Base-by-base conservation (phyloP, 768 basidiomycete genomes). In the Amanita molliuscula region DNA sequence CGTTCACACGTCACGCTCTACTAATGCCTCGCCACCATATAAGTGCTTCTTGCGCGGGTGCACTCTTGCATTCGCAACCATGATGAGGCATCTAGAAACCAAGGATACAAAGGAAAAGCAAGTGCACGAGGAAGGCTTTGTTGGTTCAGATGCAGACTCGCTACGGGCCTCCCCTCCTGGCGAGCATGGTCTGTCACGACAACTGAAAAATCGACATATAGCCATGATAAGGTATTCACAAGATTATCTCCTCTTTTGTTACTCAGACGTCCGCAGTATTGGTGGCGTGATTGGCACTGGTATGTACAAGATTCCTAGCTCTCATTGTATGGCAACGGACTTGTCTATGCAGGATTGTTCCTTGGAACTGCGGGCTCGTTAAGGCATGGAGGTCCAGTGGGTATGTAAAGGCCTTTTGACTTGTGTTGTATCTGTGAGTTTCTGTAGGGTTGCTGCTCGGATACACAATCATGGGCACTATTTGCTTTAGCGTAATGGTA, bases 191-290 rank as follows among this genome's bases (percentile, higher is more conserved):
- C 76, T 83, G 35, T 66, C 74, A 9, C 73, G 82, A 43, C 81
- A 84, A 62, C 67, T 84, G 55, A 84, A 84, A 62, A 87, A 85
- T 58, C 72, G 87, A 13, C 88, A 89, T 61, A 74, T 89, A 52
- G 82, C 86, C 44, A 87, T 88, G 85, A 88, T 88, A 56, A 86
- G 84, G 82, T 65, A 57, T 55, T 23, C 33, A 36, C 37, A 25
- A 7, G 40, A 35, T 11, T 44, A 15, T 16, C 21, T 38, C 25
- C 6, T 37, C 28, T 16, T 41, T 18, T n/a, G 7, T 36, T 34
- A 25, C 37, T 57, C 13, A 53, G 23, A 28, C 50, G 47, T 16
- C 36, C 26, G 0, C 51, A 81, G 79, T 72, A 80, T 81, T 47
- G 78, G 77, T 41, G 80, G 80, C 60, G 79, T 79, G 33, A 75